Base-by-base conservation (phyloP, 2,329 filamentous ascomycete genomes). In the Sclerotinia nivalis region DNA sequence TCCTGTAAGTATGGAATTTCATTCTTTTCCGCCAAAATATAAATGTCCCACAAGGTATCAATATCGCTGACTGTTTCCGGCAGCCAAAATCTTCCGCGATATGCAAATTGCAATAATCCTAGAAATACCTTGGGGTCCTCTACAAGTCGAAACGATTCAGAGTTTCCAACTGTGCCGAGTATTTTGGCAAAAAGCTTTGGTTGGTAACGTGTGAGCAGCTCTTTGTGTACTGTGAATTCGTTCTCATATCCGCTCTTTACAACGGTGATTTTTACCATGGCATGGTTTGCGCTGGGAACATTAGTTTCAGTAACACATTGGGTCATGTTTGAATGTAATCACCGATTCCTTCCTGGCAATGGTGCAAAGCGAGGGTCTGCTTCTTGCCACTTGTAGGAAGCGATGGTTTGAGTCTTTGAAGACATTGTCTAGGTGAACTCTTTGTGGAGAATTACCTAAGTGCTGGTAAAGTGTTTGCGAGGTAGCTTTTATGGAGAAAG, bases 401-500 rank as follows among this genome's bases (percentile, higher is more conserved):
- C n/a, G 15, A 60, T n/a, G 8, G n/a, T 45, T 4, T 28, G 56
- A 20, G n/a, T 12, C 15, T 15, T 22, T 1, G 10, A 3, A 0
- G 40, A 28, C 18, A 47, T 45, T 31, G 22, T 10, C 4, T 54
- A 4, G 12, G 8, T 4, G 22, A n/a, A 0, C 8, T 31, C 22
- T 2, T 28, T 18, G 22, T 7, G 1, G 12, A 15, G 9, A 25
- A 0, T 18, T 5, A 12, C n/a, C 13, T 59, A 4, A 15, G n/a
- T 4, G 37, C 7, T 9, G n/a, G 18, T 25, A 4, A 3, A 20
- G 1, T 59, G 9, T 6, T 1, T 59, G 22, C 2, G 22, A 59
- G 7, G 2, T 22, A 13, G 20, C 4, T 12, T 6, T 18, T 43
- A 1, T 7, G 4, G 1, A 20, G 15, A 10, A 43, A 5, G 1